These are phyloP conservation scores for Leccinum incarnatum DNA, from an alignment of 768 basidiomycete species.

Conservation along the genomic window DNA sequence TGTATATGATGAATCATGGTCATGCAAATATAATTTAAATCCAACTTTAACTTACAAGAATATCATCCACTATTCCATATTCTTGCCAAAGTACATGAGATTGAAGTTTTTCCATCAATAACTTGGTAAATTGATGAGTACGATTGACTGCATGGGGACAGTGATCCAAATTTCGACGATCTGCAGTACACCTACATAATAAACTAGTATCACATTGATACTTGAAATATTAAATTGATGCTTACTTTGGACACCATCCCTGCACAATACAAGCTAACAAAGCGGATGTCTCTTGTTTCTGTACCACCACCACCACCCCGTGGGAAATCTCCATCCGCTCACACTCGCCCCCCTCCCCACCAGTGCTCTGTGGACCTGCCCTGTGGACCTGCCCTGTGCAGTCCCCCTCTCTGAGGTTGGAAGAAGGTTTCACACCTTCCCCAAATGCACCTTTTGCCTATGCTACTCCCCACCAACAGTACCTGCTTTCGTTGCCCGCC, in stretches of 20 bases:
- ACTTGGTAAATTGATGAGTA: background rate
- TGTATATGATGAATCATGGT: background rate
- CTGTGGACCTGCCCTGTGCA: no score
- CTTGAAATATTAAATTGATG: background rate
- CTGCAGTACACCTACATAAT: background rate
- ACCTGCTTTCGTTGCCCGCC: no score
- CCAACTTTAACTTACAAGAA: background rate
- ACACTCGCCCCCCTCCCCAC: no score
- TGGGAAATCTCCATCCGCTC: no score
- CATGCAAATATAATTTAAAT: background rate
- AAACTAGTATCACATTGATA: background rate
- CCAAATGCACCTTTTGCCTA: no score
- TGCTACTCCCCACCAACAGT: no score
- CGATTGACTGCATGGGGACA: background rate
- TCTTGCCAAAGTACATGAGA: background rate
- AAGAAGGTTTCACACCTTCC: no score
- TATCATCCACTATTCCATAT: background rate
- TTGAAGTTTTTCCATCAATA: background rate
- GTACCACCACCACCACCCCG: no score
- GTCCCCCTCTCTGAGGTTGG: no score
- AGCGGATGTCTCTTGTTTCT: background rate
- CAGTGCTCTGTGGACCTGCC: no score
- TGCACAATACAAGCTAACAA: background rate
- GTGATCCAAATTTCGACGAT: background rate
- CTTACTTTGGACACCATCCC: background rate